A percentile compares a stretch with the other conserved stretches of the same genome.
phyloP scores from a whole-genome alignment of 768 basidiomycete genomes.

The Serendipita sp. region DNA sequence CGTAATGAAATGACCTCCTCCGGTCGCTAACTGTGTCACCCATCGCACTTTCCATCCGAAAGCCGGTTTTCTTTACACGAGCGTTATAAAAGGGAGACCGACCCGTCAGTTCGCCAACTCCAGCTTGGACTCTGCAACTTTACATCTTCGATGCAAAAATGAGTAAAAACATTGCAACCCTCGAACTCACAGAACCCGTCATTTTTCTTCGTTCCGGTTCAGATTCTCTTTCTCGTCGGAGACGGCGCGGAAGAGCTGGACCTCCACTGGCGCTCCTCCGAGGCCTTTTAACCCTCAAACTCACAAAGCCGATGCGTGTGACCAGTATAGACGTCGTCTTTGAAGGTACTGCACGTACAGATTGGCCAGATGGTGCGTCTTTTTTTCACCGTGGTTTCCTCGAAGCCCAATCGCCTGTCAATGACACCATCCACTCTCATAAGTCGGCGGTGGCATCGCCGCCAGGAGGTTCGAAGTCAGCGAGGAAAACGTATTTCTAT shows the following conservation, averaged over 20 bases:
- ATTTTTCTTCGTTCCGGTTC: slow-evolving; percentile 42
- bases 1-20: too few relatives aligned
- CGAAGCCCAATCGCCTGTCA: slow-evolving; percentile 8
- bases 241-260: slow-evolving; percentile 15
- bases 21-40: too few relatives aligned
- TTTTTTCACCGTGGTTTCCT: slow-evolving; percentile 1
- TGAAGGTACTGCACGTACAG: slow-evolving; percentile 49
- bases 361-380: slow-evolving; percentile 73
- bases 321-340: slow-evolving; percentile 73
- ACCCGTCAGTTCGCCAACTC: too few relatives aligned
- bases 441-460: slow-evolving; percentile 36
- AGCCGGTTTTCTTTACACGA: too few relatives aligned
- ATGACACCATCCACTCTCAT: slow-evolving; percentile 7
- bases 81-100: too few relatives aligned
- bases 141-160: background rate
- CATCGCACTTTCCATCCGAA: too few relatives aligned
- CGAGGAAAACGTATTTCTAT: slow-evolving; percentile 64
- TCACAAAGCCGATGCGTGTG: slow-evolving; percentile 69
- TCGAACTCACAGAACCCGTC: slow-evolving; percentile 58
- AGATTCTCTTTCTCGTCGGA: slow-evolving; percentile 21
- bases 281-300: slow-evolving; percentile 45
- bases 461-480: slow-evolving; percentile 56
- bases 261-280: slow-evolving; percentile 41
- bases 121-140: too few relatives aligned
- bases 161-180: slow-evolving; percentile 31